Evolutionary conservation across 2,329 filamentous ascomycete genomes (phyloP).

Genomic region (Sclerotinia spermophila): DNA sequence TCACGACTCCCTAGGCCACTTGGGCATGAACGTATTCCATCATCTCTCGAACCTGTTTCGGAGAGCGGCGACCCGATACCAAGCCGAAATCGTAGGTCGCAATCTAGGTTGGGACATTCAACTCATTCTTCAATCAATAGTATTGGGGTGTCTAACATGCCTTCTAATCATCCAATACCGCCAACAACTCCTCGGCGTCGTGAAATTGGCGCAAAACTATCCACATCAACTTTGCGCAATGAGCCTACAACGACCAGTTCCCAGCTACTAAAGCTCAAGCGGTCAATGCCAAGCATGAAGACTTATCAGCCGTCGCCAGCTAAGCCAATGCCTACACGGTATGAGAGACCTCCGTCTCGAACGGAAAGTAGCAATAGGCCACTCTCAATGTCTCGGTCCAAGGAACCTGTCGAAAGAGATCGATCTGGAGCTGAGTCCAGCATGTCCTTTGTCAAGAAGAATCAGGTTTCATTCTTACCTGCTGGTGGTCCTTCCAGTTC

Average conservation of each 20-base stretch:
- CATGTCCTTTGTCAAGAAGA: constrained; percentile 53
- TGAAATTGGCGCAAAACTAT: constrained; percentile 54
- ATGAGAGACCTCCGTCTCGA: constrained; percentile 58
- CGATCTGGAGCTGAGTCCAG: constrained; percentile 49
- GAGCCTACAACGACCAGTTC: constrained; percentile 64
- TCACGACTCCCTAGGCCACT: constrained; percentile 80
- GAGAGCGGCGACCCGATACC: constrained; percentile 75
- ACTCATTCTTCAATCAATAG: constrained; percentile 65
- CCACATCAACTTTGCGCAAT: constrained; percentile 51
- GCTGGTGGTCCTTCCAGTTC: constrained; percentile 64
- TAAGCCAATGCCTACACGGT: constrained; percentile 47
- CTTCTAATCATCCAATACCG: constrained; percentile 50
- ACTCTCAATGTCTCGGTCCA: constrained; percentile 55
- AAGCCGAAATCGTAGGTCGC: constrained; percentile 56
- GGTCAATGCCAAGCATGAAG: constrained; percentile 60
- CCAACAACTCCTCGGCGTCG: constrained; percentile 59
- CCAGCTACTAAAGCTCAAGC: constrained; percentile 62
- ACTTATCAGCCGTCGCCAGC: constrained; percentile 47
- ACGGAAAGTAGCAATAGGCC: constrained; percentile 48
- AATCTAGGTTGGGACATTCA: constrained; percentile 66
- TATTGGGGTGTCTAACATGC: constrained; percentile 57
- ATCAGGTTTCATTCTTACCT: constrained; percentile 72
- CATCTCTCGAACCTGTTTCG: constrained; percentile 85
- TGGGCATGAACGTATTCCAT: constrained; percentile 66
- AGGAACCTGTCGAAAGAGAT: constrained; percentile 63